Evolutionary conservation across 768 basidiomycete genomes (phyloP).

Genomic region (Solioccasus polychromus): DNA sequence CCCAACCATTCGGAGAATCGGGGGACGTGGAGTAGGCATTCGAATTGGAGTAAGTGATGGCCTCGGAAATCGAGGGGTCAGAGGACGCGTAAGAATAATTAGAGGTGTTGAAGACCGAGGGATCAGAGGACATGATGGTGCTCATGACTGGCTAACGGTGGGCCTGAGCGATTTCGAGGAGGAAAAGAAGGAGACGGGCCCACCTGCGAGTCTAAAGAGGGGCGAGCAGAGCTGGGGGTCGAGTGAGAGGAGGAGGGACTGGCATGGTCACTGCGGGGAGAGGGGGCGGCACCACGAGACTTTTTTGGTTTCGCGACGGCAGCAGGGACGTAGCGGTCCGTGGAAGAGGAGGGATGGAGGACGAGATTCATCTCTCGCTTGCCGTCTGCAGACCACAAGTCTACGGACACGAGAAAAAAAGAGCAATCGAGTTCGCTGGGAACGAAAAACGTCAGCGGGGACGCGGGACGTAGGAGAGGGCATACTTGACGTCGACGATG

Average conservation of each 20-base stretch:
- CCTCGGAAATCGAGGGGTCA: slow-evolving; percentile 38
- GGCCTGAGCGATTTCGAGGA: neutral
- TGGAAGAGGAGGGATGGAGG: slow-evolving; percentile 73
- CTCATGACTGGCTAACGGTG: slow-evolving; percentile 30
- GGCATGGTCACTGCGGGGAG: slow-evolving; percentile 35
- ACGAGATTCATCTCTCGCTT: slow-evolving; percentile 87
- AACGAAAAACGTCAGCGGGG: slow-evolving; percentile 2
- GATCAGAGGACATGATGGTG: slow-evolving; percentile 37
- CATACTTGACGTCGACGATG: slow-evolving; percentile 74
- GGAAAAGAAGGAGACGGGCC: neutral
- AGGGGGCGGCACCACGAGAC: slow-evolving; percentile 31
- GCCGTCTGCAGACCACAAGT: slow-evolving; percentile 85
- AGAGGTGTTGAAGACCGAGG: slow-evolving; percentile 41
- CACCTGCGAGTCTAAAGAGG: no score
- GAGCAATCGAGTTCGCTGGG: slow-evolving; percentile 81
- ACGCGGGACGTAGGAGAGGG: slow-evolving; percentile 8
- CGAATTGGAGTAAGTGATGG: slow-evolving; percentile 40
- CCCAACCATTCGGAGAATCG: slow-evolving; percentile 53
- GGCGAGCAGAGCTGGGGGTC: slow-evolving; percentile 48
- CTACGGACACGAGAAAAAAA: slow-evolving; percentile 90
- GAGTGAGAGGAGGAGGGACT: slow-evolving; percentile 46
- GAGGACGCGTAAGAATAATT: slow-evolving; percentile 45
- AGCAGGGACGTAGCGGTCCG: slow-evolving; percentile 64
- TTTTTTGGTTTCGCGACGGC: slow-evolving; percentile 37
- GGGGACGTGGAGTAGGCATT: slow-evolving; percentile 42